Evolutionary conservation across 2,329 filamentous ascomycete species (phyloP), one percentile per base, ranked within the genome.

Genomic region (Harringtonia lauricola): DNA sequence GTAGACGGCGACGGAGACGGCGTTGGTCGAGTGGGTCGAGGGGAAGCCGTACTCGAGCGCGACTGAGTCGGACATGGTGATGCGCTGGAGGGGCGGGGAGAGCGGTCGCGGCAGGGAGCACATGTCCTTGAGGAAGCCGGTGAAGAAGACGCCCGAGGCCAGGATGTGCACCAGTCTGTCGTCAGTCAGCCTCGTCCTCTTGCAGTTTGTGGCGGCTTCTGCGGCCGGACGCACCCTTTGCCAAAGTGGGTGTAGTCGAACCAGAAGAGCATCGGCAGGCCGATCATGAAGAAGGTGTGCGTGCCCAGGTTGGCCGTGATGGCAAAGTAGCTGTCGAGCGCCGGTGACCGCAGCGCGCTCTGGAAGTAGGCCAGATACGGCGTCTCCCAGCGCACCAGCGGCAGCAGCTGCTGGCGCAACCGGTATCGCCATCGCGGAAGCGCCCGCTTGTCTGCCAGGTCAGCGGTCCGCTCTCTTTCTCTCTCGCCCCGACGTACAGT

Each of bases 211-310:
- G 9, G 6, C 31, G 10, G 9, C 15, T 15, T 38, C 36, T 29
- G 24, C 12, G 15, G 12, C 37, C n/a, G n/a, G 10, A 71, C 81
- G 54, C 79, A 94, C 86, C 83, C 89, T 68, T 92, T 83, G 44
- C 87, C 92, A 52, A 94, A 76, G 50, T 75, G 80, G 36, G 83
- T 81, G 64, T 89, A 85, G 43, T 90, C 90, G 57, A 87, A 95
- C 92, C 92, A 98, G 68, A 96, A 96, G 54, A 95, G 75, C 51
- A 96, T 86, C 7, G 92, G 92, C 56, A 98, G 68, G 46, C 87
- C 83, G 52, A 95, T 75, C 89, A 96, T 96, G 71, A 95, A 98
- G 68, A 95, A 96, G 1, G 92, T 98, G 64, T 98, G 92, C 1
- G 92, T 98, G 52, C 92, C 87, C 44, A 96, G 76, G 62, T 96